Evolutionary conservation across 345 rosid genomes (phyloP).

Genomic region (Firmiana major): DNA sequence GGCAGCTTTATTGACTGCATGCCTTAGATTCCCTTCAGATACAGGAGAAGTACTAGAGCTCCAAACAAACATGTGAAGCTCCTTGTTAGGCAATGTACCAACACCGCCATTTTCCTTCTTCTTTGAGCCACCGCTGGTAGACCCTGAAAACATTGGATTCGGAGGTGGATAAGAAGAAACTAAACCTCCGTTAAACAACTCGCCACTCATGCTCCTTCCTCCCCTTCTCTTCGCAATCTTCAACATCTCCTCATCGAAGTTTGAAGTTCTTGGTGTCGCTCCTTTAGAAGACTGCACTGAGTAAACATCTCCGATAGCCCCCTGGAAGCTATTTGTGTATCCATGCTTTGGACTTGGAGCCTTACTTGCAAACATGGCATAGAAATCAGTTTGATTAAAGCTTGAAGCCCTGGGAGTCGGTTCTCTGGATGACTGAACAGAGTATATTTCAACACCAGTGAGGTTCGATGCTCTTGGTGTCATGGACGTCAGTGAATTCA

Average conservation of each 20-base stretch:
- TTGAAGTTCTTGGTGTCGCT: conserved; percentile 75
- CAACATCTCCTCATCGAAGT: conserved; percentile 69
- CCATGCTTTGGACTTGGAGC: conserved; percentile 81
- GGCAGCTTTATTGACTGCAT: conserved; percentile 46
- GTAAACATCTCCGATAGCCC: conserved; percentile 51
- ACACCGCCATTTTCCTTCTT: conserved; percentile 7
- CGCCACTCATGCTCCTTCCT: conserved; percentile 66
- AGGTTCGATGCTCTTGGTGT: conserved; percentile 80
- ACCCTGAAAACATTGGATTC: conserved; percentile 65
- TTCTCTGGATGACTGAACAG: conserved; percentile 71
- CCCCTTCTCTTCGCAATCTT: conserved; percentile 47
- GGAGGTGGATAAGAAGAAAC: conserved; percentile 56
- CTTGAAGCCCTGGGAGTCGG: conserved; percentile 91
- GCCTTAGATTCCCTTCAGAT: conserved; percentile 58
- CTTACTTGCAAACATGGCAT: conserved; percentile 83
- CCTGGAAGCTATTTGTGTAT: conserved; percentile 42
- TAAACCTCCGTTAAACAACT: conserved; percentile 43
- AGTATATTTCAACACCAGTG: conserved; percentile 77
- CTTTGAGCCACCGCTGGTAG: conserved; percentile 33
- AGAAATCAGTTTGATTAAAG: conserved; percentile 77
- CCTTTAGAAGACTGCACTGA: conserved; percentile 77
- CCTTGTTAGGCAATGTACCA: conserved; percentile 34
- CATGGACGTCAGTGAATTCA: conserved; percentile 46
- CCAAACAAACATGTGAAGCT: conserved; percentile 84
- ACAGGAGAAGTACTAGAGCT: conserved; percentile 80